Conservation (phyloP, 805 yeast species). For the Saturnispora besseyi region DNA sequence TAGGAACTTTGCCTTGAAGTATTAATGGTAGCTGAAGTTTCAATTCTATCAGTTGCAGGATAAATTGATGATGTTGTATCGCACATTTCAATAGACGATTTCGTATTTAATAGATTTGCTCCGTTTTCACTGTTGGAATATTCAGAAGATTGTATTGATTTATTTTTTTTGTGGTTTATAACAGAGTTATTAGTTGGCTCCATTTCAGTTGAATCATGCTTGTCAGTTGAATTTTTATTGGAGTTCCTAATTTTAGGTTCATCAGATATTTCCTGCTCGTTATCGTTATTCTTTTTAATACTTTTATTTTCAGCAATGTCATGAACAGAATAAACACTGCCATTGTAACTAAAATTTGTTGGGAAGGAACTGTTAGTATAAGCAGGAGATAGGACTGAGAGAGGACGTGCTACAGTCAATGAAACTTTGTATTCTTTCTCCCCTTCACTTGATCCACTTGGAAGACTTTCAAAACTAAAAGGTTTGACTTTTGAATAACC, state of each 20-base stretch:
- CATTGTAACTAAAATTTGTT: background rate
- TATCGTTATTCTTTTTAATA: background rate
- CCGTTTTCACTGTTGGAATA: too few species aligned
- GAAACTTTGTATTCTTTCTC: background rate
- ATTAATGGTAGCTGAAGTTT: background rate
- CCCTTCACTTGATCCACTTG: constrained; percentile 3
- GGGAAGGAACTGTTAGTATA: background rate
- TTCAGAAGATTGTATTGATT: background rate
- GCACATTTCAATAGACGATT: background rate
- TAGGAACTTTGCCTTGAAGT: background rate
- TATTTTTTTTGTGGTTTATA: background rate
- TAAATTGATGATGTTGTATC: background rate
- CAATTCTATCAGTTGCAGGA: background rate
- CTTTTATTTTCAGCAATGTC: background rate
- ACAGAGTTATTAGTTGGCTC: too few species aligned
- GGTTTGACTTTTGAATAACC: constrained; percentile 9
- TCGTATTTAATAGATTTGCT: background rate
- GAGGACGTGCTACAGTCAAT: background rate
- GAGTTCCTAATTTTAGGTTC: background rate
- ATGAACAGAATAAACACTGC: background rate
- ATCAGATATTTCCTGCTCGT: background rate
- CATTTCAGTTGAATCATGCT: background rate
- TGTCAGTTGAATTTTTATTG: background rate
- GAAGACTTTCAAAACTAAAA: background rate
- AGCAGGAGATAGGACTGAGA: background rate